Evolutionary conservation across 306 rosid genomes (phyloP), one percentile per base, ranked within the genome.

Genomic region (Dryas alaskensis): DNA sequence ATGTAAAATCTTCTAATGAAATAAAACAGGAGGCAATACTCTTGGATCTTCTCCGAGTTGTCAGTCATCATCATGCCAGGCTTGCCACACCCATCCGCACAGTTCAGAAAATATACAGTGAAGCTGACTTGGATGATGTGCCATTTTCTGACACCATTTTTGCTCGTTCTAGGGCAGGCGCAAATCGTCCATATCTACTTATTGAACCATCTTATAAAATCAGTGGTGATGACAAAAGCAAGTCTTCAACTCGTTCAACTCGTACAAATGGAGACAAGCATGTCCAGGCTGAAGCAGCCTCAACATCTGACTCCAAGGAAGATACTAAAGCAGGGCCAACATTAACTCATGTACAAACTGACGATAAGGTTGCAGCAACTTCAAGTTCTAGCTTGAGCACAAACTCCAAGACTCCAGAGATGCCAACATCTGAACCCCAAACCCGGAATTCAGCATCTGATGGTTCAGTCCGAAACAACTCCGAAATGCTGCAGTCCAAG

Each of bases 31-130:
- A 95, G 85, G 97, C 96, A 48, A 86, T 90, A 69, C 89, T 94
- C 79, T 69, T 88, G 89, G 99, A 95, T 87, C 98, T 95, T 80
- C 93, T 95, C 72, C 86, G 92, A 86, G 99, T 95, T 59, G 83
- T 95, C 70, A 88, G 98, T 81, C 93, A 95, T 82, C 99, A 95
- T 72, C 89, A 84, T 73, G 99, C 93, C 55, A 87, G 98, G 77
- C 88, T 95, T 27, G 99, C 99, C 67, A 95, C 99, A 48, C 97
- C 98, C 64, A 89, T 95, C 78, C 97, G 99, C 84, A 95, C 99
- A 25, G 89, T 95, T 71, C 99, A 92, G 88, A 95, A 90, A 82
- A 72, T 87, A 73, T 87, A 88, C 64, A 40, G 96, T 1, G 97
- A 88, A 69, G 82, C 87, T 66, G 91, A 85, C 78, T 70, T 94